These are phyloP conservation scores for Populus tremula DNA, from an alignment of 345 rosid genomes.

Conservation along the genomic window DNA sequence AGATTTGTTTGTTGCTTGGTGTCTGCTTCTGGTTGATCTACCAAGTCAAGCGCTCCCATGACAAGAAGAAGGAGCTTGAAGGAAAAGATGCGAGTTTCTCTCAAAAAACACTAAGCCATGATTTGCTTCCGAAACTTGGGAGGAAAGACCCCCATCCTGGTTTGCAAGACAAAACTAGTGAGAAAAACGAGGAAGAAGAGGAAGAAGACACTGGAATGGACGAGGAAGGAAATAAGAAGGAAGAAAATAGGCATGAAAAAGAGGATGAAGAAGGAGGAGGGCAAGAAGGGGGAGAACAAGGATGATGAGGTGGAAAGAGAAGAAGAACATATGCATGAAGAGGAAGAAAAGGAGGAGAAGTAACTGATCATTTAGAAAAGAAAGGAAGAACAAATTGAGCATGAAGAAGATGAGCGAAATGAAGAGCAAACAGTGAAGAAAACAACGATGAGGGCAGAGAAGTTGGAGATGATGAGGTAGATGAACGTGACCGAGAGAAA, in stretches of 20 bases:
- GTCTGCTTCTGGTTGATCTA: conserved; percentile 83
- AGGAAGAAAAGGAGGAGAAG: conserved; percentile 20
- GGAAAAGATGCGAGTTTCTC: conserved; percentile 48
- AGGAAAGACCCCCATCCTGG: conserved; percentile 70
- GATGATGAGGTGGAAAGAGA: conserved; percentile 31
- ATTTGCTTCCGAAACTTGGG: conserved; percentile 50
- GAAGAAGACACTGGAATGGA: conserved; percentile 38
- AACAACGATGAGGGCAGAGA: conserved; percentile 15
- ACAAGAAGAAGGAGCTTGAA: conserved; percentile 71
- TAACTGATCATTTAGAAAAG: conserved; percentile 21
- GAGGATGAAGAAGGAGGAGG: conserved; percentile 33
- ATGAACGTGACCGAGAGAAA: conserved; percentile 25
- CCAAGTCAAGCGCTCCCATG: conserved; percentile 89
- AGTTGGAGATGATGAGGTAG: conserved; percentile 26
- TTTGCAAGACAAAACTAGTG: conserved; percentile 30
- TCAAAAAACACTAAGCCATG: conserved; percentile 18
- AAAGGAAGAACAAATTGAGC: conserved; percentile 17
- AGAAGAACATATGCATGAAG: conserved; percentile 24
- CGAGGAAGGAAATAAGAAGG: conserved; percentile 41
- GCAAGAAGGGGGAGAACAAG: conserved; percentile 17
- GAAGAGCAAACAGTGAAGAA: conserved; percentile 17
- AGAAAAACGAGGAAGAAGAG: conserved; percentile 37
- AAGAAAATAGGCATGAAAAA: conserved; percentile 31
- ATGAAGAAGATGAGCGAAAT: conserved; percentile 48
- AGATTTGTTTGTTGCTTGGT: conserved; percentile 72